Base-by-base conservation (phyloP, 164 flowering plant species). In the Brasenia schreberi region DNA sequence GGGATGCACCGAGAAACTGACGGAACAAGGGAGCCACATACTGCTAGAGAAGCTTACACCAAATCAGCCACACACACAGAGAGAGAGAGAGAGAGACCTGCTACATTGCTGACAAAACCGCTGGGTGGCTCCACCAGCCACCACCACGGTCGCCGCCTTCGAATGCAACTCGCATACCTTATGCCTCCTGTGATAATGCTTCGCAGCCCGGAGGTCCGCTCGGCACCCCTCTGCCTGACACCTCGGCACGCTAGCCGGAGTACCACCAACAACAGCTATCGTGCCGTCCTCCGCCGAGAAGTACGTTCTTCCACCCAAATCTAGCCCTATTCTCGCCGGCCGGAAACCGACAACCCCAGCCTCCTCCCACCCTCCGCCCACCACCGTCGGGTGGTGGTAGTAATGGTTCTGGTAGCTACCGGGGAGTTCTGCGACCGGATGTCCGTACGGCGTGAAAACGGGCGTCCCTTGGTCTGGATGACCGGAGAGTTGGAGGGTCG, bases 41-140 rank as follows among this genome's bases (percentile, higher is more conserved):
- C 56, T 14, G 16, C 56, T 49, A 49, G 56, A 49, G 56, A 49
- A 9, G 56, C 56, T 2, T 14, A 49, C 12, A 49, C 56, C 56
- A 14, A 14, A 9, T 49, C 9, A 14, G 7, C 56, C 56, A 9
- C 1, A 6, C 52, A 44, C 10, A 44, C 52, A 6, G 10, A 14
- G 56, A 49, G 16, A 14, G 56, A 49, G 56, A 49, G 56, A 49
- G 56, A 49, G 56, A 49, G 56, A 92, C 97, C 93, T 89, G 94
- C 96, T 92, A 71, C 97, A 92, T 80, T 92, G 97, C 75, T 92
- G 96, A 70, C 97, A 92, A 79, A 92, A 92, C 59, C 96, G 78
- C 67, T 92, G 92, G 10, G 56, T 49, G 5, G 72, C 83, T 18
- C 72, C 64, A 5, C 92, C 90, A 17, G 70, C 73, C 49, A 89